Evolutionary conservation across 83 land plant genomes (phyloP), one percentile per base, ranked within the genome.

Genomic region (Thuja plicata): DNA sequence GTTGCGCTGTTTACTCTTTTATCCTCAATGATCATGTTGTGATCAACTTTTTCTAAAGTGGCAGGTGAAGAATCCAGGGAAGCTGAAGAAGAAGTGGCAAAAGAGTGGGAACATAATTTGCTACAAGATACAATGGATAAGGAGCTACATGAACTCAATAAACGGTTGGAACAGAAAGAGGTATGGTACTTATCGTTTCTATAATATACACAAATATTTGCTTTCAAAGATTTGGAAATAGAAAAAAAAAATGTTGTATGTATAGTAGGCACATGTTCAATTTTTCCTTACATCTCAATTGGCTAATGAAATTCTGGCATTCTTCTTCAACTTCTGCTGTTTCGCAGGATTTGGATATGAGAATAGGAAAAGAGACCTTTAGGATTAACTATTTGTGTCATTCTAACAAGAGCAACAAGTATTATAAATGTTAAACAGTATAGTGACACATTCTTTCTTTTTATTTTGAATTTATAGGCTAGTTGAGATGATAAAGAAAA

Each of bases 51-150:
- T 84, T 84, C 62, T 84, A 30, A 54, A 50, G 57, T 84, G 62
- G 24, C 86, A 92, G 97, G 92, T 89, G 96, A 89, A 30, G 92
- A 92, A 73, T 83, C 94, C 21, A 92, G 91, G 78, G 98, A 93
- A 55, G 90, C 91, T 84, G 97, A 97, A 73, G 97, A 94, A 83
- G 98, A 95, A 87, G 92, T 88, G 76, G 96, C 95, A 34, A 97
- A 96, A 91, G 99, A 99, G 88, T 92, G 94, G 97, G 99, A 99
- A 89, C 99, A 99, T 88, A 95, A 92, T 71, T 89, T 94, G 71
- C 57, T 97, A 71, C 99, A 96, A 88, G 95, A 96, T 85, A 90
- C 92, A 77, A 94, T 99, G 96, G 99, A 97, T 91, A 99, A 94
- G 90, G 99, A 99, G 91, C 91, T 99, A 90, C 92, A 96, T 90